Evolutionary conservation across 169 alveolate species (phyloP).

Genomic region (Eimeria brunetti): DNA sequence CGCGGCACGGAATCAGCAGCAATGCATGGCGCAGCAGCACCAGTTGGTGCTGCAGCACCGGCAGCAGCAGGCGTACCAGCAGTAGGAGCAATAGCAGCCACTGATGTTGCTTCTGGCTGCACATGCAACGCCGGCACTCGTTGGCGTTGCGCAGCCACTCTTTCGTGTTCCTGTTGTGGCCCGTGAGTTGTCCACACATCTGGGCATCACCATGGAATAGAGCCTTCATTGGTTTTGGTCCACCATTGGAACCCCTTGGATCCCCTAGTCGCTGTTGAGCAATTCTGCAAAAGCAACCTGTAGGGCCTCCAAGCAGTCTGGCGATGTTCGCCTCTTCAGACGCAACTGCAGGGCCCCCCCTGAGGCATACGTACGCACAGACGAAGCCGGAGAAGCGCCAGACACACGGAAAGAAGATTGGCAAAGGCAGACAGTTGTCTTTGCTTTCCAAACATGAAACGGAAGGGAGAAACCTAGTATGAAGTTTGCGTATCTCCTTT

Average conservation of each 20-base stretch:
- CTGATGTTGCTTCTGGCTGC: too few species aligned
- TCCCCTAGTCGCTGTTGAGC: not conserved
- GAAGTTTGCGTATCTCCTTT: not conserved
- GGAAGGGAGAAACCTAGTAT: not conserved
- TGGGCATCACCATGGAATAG: slow-evolving; percentile 29
- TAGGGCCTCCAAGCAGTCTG: slow-evolving; percentile 54
- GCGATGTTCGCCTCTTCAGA: slow-evolving; percentile 43
- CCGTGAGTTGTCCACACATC: not conserved
- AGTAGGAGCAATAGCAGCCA: not conserved
- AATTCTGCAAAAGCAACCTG: slow-evolving; percentile 34
- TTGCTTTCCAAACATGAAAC: not conserved
- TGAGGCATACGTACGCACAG: not conserved
- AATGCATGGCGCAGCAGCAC: not conserved
- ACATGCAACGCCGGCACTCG: too few species aligned
- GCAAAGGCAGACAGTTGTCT: not conserved
- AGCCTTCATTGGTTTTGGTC: slow-evolving; percentile 44
- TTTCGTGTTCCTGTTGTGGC: too few species aligned
- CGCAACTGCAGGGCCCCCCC: slow-evolving; percentile 45
- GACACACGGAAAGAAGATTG: not conserved
- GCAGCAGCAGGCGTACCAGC: not conserved
- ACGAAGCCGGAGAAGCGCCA: not conserved
- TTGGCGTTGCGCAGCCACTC: too few species aligned
- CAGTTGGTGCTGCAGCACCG: not conserved
- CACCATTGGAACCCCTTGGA: slow-evolving; percentile 26
- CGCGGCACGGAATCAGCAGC: not conserved